These are phyloP conservation scores for Brassica incana DNA, from an alignment of 345 rosid genomes.

Conservation along the genomic window DNA sequence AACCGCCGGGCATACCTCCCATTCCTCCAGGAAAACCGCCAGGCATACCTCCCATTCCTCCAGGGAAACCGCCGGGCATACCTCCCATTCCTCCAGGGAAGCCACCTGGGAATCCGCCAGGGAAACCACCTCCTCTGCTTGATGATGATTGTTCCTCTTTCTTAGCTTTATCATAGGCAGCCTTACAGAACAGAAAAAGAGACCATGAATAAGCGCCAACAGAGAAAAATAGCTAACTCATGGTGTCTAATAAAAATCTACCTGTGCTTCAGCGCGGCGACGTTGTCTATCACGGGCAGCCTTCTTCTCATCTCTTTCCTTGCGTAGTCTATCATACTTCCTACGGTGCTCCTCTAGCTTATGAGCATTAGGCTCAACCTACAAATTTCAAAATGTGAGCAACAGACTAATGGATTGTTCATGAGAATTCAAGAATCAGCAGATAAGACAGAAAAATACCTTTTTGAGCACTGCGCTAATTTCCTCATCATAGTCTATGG, in stretches of 20 bases:
- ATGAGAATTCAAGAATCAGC: not conserved
- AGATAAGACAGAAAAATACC: slow-evolving; percentile 44
- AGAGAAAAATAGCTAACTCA: not conserved
- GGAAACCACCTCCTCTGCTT: slow-evolving; percentile 66
- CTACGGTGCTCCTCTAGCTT: slow-evolving; percentile 89
- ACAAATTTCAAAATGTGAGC: not conserved
- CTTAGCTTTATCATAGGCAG: slow-evolving; percentile 94
- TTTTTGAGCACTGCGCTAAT: slow-evolving; percentile 76
- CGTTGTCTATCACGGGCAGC: slow-evolving; percentile 68
- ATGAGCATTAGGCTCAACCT: slow-evolving; percentile 96
- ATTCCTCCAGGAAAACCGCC: slow-evolving; percentile 52
- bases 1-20: not conserved
- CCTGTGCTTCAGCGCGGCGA: slow-evolving; percentile 94
- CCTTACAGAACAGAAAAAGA: slow-evolving; percentile 44
- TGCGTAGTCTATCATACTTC: slow-evolving; percentile 85
- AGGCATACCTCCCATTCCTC: slow-evolving; percentile 46
- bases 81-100: slow-evolving; percentile 45
- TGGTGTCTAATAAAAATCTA: slow-evolving; percentile 33
- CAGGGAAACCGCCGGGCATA: slow-evolving; percentile 13
- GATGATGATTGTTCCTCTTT: slow-evolving; percentile 85
- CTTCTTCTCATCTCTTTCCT: slow-evolving; percentile 83
- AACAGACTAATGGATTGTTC: not conserved
- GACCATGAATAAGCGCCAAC: not conserved
- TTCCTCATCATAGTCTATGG: slow-evolving; percentile 86
- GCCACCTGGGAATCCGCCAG: slow-evolving; percentile 55